Evolutionary conservation across 148 eudicot species (phyloP).

Genomic region (Camellia granthamiana): DNA sequence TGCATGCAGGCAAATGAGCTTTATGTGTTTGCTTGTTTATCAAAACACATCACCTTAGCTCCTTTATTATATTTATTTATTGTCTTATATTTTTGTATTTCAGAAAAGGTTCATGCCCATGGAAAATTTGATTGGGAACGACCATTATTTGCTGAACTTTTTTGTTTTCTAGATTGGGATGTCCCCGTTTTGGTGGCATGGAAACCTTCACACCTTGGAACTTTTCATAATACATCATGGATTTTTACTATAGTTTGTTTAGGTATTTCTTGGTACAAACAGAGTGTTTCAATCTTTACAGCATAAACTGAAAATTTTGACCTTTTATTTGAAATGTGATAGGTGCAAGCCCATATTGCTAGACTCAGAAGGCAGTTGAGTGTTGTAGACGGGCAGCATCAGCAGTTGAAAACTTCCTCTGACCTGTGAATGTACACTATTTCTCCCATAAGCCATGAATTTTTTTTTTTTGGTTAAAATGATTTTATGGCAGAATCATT

Average conservation of each 20-base stretch:
- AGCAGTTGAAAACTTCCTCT: slow-evolving; percentile 43
- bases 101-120: too few species aligned
- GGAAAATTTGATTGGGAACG: too few species aligned
- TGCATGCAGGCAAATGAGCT: too few species aligned
- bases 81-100: too few species aligned
- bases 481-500: background rate
- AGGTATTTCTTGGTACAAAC: background rate
- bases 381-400: slow-evolving; percentile 65
- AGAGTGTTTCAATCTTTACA: background rate
- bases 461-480: background rate
- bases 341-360: slow-evolving; percentile 80
- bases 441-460: background rate
- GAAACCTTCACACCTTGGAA: background rate
- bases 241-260: background rate
- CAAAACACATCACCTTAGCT: too few species aligned
- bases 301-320: background rate
- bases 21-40: too few species aligned
- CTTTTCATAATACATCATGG: background rate
- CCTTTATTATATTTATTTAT: too few species aligned
- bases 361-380: slow-evolving; percentile 70
- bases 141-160: too few species aligned
- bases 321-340: background rate
- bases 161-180: background rate
- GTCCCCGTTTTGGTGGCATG: background rate
- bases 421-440: slow-evolving; percentile 36